Percentiles rank a stretch among this genome's conserved stretches.
Evolutionary conservation across 139 green algal species (phyloP).

Genomic region (Microglena sp.): DNA sequence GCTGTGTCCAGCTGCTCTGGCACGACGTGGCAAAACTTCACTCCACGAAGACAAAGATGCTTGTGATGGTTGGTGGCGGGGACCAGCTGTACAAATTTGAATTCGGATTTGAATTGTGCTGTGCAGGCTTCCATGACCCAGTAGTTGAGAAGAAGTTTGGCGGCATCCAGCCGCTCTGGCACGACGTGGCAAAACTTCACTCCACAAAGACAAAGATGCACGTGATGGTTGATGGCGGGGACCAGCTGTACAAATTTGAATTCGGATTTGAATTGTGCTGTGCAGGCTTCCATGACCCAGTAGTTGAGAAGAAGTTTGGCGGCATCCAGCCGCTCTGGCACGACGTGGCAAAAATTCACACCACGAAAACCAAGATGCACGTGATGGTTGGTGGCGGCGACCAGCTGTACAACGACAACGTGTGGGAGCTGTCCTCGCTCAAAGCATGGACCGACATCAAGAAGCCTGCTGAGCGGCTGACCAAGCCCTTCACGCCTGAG

Average conservation of each 20-base stretch:
- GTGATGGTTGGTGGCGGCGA: slow-evolving; percentile 47
- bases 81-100: too few species aligned
- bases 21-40: too few species aligned
- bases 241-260: slow-evolving; percentile 51
- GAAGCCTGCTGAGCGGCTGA: not conserved
- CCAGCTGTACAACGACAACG: slow-evolving; percentile 41
- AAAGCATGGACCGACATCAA: not conserved
- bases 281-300: too few species aligned
- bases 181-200: slow-evolving; percentile 23
- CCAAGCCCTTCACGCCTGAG: slow-evolving; percentile 22
- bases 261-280: too few species aligned
- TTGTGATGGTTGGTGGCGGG: too few species aligned
- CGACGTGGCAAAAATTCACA: not conserved
- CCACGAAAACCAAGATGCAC: slow-evolving; percentile 30
- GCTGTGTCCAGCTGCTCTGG: too few species aligned
- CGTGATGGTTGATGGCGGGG: slow-evolving; percentile 44
- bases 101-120: too few species aligned
- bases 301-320: not conserved
- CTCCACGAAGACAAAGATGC: too few species aligned
- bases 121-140: too few species aligned
- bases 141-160: not conserved
- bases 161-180: slow-evolving; percentile 27
- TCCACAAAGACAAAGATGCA: slow-evolving; percentile 47
- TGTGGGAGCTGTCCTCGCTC: slow-evolving; percentile 19
- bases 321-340: not conserved